These are phyloP conservation scores for Gloeophyllum trabeum DNA, from an alignment of 768 basidiomycete species.

Conservation along the genomic window DNA sequence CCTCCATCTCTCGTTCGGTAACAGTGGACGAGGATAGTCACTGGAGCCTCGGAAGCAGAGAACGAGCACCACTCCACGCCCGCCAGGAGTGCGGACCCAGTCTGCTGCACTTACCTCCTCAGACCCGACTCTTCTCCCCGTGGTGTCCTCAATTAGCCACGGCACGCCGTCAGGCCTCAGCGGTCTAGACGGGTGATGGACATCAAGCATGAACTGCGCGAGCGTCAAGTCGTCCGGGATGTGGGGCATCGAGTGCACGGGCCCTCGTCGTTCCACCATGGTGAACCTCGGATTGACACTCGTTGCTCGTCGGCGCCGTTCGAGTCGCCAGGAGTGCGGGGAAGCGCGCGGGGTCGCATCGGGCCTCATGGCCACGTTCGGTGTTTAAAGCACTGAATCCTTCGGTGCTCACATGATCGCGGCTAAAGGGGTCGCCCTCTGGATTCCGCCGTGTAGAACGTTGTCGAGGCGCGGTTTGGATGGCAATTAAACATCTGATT, in stretches of 20 bases:
- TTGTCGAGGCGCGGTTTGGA: too few relatives aligned
- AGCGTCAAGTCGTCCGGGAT: conserved; percentile 56
- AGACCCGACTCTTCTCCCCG: conserved; percentile 29
- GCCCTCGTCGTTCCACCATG: conserved; percentile 12
- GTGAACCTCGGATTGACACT: neutral
- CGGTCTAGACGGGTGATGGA: conserved; percentile 30
- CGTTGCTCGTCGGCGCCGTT: too few relatives aligned
- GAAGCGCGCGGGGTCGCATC: too few relatives aligned
- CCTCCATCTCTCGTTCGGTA: neutral
- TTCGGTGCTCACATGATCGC: too few relatives aligned
- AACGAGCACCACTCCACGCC: neutral
- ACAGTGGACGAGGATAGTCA: neutral
- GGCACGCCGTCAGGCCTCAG: conserved; percentile 31
- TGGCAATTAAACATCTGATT: too few relatives aligned
- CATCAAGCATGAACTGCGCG: conserved; percentile 57
- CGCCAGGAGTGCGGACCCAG: neutral
- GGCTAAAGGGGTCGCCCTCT: too few relatives aligned
- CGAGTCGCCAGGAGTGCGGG: conserved; percentile 1
- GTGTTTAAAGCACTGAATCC: too few relatives aligned
- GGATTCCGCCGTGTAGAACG: too few relatives aligned
- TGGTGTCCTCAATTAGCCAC: conserved; percentile 49
- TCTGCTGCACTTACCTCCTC: conserved; percentile 29
- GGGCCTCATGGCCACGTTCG: too few relatives aligned
- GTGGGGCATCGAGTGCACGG: conserved; percentile 18
- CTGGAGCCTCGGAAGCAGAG: neutral